Evolutionary conservation across 2,329 filamentous ascomycete species (phyloP).

Genomic region (Botrytis paeoniae): DNA sequence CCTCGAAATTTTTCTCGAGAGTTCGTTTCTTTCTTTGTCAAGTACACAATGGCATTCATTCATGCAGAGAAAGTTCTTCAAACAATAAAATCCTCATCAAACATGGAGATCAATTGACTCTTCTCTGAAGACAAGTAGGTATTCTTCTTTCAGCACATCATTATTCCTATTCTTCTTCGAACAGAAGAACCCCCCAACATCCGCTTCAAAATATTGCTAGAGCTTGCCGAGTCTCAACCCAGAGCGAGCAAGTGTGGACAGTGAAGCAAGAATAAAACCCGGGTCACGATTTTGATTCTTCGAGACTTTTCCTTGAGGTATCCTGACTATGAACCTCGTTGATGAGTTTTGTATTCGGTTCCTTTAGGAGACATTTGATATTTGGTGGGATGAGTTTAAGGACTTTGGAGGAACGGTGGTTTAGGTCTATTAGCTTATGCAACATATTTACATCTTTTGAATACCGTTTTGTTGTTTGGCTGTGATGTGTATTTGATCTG

Average conservation of each 20-base stretch:
- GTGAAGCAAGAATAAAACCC: conserved; percentile 51
- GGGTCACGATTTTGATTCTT: conserved; percentile 39
- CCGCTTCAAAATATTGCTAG: conserved; percentile 47
- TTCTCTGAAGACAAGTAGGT: background rate
- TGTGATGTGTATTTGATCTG: background rate
- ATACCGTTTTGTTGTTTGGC: background rate
- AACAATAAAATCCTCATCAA: background rate
- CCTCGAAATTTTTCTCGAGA: background rate
- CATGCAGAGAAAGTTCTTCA: background rate
- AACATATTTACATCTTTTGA: background rate
- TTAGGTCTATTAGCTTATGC: no score
- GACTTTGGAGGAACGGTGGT: background rate
- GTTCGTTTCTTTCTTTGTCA: background rate
- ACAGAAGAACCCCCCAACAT: conserved; percentile 1
- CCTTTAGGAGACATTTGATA: conserved; percentile 44
- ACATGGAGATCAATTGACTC: background rate
- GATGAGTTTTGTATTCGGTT: conserved; percentile 36
- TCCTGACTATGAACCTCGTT: conserved; percentile 29
- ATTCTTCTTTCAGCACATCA: background rate
- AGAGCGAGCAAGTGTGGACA: conserved; percentile 56
- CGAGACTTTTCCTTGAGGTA: conserved; percentile 37
- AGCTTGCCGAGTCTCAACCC: conserved; percentile 50
- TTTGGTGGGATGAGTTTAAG: background rate
- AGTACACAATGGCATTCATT: background rate
- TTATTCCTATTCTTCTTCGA: background rate